These are phyloP conservation scores for Geotrichum citri-aurantii DNA, from an alignment of 1,139 yeast species.

Conservation along the genomic window DNA sequence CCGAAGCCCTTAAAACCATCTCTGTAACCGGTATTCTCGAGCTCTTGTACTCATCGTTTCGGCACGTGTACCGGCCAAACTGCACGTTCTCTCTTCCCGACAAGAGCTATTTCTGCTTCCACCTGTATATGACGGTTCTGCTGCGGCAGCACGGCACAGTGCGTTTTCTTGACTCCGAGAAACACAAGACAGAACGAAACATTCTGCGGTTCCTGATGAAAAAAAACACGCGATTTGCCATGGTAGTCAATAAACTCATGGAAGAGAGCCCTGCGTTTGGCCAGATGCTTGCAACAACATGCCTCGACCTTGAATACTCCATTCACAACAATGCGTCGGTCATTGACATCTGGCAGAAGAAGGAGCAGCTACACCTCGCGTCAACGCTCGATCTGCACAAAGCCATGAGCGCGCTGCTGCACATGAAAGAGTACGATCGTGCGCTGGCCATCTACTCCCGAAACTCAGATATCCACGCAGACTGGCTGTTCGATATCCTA, in stretches of 20 bases:
- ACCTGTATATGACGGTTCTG: conserved; percentile 14
- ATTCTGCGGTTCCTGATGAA: conserved; percentile 15
- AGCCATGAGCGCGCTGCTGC: conserved; percentile 43
- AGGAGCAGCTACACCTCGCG: conserved; percentile 16
- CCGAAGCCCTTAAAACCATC: conserved; percentile 9
- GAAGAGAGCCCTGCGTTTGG: conserved; percentile 15
- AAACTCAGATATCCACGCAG: conserved; percentile 30
- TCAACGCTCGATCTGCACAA: conserved; percentile 26
- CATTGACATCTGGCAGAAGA: conserved; percentile 21
- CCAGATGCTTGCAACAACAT: conserved; percentile 21
- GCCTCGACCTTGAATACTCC: conserved; percentile 20
- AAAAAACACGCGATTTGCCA: conserved; percentile 1
- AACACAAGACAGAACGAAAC: conserved; percentile 18
- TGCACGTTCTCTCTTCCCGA: conserved; percentile 1
- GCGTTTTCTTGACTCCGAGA: conserved; percentile 30
- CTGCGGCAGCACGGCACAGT: conserved; percentile 16
- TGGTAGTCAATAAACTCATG: conserved; percentile 9
- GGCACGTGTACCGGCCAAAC: background rate
- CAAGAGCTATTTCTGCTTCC: conserved; percentile 3
- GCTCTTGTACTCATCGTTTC: conserved; percentile 14
- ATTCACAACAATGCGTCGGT: conserved; percentile 7
- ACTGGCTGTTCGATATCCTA: conserved; percentile 27
- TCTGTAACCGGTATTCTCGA: conserved; percentile 11
- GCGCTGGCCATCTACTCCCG: conserved; percentile 41
- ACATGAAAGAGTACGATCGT: conserved; percentile 39